Evolutionary conservation across 805 yeast species (phyloP).

Genomic region (Yamadazyma kitorensis): DNA sequence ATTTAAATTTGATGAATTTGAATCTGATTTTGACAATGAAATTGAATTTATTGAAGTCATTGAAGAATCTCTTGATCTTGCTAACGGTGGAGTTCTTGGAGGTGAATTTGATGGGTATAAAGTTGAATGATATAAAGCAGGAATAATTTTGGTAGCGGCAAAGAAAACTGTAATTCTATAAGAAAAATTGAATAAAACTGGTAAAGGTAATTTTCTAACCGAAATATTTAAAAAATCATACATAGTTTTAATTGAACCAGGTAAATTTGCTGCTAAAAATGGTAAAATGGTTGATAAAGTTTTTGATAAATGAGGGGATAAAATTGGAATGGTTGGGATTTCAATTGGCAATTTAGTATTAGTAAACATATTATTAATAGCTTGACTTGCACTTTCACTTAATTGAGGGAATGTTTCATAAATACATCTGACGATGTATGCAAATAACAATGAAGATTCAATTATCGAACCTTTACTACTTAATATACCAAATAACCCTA

Average conservation of each 20-base stretch:
- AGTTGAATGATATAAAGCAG: conserved; percentile 54
- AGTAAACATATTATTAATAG: conserved; percentile 13
- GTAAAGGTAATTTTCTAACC: conserved; percentile 68
- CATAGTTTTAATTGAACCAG: conserved; percentile 50
- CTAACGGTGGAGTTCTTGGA: conserved; percentile 39
- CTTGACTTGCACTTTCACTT: conserved; percentile 45
- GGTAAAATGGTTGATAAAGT: conserved; percentile 36
- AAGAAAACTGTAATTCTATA: conserved; percentile 83
- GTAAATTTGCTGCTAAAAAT: conserved; percentile 50
- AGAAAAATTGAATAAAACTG: conserved; percentile 76
- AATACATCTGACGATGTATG: conserved; percentile 88
- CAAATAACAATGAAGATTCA: conserved; percentile 81
- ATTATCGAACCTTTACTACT: conserved; percentile 85
- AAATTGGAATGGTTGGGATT: conserved; percentile 27
- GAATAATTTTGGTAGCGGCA: conserved; percentile 93
- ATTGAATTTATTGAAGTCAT: conserved; percentile 19
- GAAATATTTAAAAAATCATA: conserved; percentile 54
- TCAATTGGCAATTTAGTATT: conserved; percentile 12
- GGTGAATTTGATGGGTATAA: conserved; percentile 36
- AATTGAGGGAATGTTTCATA: conserved; percentile 91
- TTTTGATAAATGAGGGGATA: conserved; percentile 35
- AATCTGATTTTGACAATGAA: conserved; percentile 8
- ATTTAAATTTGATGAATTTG: conserved; percentile 2
- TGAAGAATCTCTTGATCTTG: conserved; percentile 33
- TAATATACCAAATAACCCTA: conserved; percentile 81